Evolutionary conservation across 2,329 filamentous ascomycete species (phyloP).

Genomic region (Zymoseptoria tritici): DNA sequence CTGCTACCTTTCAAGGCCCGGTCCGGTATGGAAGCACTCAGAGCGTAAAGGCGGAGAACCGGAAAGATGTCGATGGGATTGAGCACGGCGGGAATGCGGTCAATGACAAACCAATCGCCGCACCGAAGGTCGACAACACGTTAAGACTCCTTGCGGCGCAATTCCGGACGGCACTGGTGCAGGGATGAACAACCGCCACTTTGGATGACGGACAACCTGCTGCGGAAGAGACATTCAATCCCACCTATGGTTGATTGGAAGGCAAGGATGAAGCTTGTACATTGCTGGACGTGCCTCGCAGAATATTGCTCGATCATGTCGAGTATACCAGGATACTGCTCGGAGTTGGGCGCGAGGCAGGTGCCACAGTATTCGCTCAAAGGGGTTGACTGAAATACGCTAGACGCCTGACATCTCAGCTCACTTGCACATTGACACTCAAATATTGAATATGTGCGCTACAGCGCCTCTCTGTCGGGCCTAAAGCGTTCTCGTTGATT

Average conservation of each 20-base stretch:
- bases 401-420: not conserved
- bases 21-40: constrained; percentile 38
- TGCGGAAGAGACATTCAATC: not conserved
- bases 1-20: constrained; percentile 45
- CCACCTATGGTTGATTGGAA: not conserved
- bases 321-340: not conserved
- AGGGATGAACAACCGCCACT: constrained; percentile 3
- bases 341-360: not conserved
- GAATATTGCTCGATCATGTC: not conserved
- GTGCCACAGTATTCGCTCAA: not conserved
- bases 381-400: not conserved
- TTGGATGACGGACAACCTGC: not conserved
- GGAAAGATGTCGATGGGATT: constrained; percentile 30
- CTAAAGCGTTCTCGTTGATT: too few species aligned
- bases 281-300: not conserved
- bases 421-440: not conserved
- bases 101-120: constrained; percentile 20
- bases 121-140: constrained; percentile 26
- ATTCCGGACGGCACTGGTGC: constrained; percentile 29
- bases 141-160: constrained; percentile 26
- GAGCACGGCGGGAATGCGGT: constrained; percentile 23
- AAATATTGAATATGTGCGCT: not conserved
- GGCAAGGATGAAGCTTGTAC: not conserved
- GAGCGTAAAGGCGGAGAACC: constrained; percentile 31
- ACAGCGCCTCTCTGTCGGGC: too few species aligned